A percentile compares a stretch with the other conserved stretches of the same genome.
phyloP scores from a whole-genome alignment of 106 monocot species.

The Dactylorhiza incarnata region DNA sequence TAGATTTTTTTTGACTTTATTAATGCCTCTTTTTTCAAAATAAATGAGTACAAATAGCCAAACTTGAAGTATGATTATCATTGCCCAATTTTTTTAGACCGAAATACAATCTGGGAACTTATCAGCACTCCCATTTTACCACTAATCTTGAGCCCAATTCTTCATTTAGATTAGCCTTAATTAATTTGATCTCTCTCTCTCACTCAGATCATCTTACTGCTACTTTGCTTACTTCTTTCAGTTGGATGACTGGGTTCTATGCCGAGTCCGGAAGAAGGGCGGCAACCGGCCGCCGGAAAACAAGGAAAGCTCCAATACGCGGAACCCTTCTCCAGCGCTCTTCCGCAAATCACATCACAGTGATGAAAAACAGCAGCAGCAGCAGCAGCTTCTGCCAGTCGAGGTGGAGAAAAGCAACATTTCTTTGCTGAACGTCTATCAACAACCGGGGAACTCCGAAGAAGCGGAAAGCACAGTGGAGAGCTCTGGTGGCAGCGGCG shows the following conservation, averaged over 20 bases:
- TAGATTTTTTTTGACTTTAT: too few relatives aligned
- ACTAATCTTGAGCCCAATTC: background rate
- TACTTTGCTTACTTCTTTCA: conserved; percentile 6
- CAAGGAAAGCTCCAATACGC: background rate
- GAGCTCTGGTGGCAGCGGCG: background rate
- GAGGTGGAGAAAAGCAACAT: background rate
- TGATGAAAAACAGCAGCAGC: background rate
- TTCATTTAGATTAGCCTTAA: too few relatives aligned
- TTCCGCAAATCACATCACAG: background rate
- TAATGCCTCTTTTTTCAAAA: too few relatives aligned
- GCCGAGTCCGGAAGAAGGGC: conserved; percentile 30
- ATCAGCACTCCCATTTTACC: background rate
- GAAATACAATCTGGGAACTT: background rate
- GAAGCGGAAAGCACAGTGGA: background rate
- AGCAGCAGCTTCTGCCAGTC: background rate
- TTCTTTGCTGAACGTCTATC: conserved; percentile 7
- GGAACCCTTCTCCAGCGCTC: background rate
- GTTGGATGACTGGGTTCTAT: conserved; percentile 45
- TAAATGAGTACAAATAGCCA: too few relatives aligned
- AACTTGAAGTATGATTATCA: too few relatives aligned
- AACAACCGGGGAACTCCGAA: background rate
- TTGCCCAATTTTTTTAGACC: too few relatives aligned
- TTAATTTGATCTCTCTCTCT: too few relatives aligned
- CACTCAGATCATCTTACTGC: too few relatives aligned
- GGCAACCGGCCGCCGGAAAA: background rate